Evolutionary conservation across 2,329 filamentous ascomycete species (phyloP).

Genomic region (Xylariaceae sp.): DNA sequence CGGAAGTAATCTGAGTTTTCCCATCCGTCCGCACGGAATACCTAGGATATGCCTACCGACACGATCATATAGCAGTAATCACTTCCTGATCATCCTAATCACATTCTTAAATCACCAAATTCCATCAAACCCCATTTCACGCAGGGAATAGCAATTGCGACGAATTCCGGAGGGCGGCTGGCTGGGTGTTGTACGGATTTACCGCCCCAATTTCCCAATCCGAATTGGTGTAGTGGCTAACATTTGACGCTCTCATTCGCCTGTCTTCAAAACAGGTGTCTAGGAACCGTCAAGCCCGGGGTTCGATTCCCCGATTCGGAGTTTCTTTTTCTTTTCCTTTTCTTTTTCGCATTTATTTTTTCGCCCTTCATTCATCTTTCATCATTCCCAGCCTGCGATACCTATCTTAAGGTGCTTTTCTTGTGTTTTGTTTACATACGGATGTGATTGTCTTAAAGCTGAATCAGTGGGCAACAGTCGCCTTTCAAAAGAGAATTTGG

Average conservation of each 20-base stretch:
- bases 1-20: no score
- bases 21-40: neutral
- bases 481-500: no score
- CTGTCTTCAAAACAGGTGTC: neutral
- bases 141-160: neutral
- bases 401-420: no score
- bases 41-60: no score
- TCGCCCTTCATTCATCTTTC: neutral
- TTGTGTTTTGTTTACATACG: no score
- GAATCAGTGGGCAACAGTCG: no score
- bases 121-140: no score
- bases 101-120: no score
- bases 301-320: slow-evolving; percentile 33
- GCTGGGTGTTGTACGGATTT: neutral
- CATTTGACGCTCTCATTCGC: slow-evolving; percentile 33
- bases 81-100: neutral
- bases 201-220: slow-evolving; percentile 12
- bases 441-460: no score
- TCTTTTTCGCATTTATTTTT: neutral
- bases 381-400: no score
- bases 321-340: slow-evolving; percentile 1
- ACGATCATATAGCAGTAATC: no score
- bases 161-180: neutral
- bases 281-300: slow-evolving; percentile 27
- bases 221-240: slow-evolving; percentile 36